These are phyloP conservation scores for Rosa multiflora DNA, from an alignment of 306 rosid genomes.

Conservation along the genomic window DNA sequence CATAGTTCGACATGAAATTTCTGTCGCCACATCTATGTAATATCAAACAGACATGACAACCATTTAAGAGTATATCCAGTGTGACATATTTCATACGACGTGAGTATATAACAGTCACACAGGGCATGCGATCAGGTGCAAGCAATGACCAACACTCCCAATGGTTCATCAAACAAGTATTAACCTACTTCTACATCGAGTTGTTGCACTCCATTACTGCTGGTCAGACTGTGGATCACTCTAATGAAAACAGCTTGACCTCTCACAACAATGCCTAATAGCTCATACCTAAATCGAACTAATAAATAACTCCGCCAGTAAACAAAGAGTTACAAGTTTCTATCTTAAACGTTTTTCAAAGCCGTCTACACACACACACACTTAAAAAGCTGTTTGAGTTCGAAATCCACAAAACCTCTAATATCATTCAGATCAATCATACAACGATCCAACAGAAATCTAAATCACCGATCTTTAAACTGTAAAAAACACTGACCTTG, in stretches of 20 bases:
- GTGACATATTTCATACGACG: background rate
- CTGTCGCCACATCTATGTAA: background rate
- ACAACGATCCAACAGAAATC: background rate
- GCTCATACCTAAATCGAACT: background rate
- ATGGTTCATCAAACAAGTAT: background rate
- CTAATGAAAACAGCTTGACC: background rate
- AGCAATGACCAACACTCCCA: background rate
- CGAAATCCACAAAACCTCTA: background rate
- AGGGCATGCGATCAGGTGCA: background rate
- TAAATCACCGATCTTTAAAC: background rate
- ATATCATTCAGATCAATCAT: constrained; percentile 1
- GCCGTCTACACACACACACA: background rate
- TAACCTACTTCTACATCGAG: background rate
- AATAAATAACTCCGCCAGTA: background rate
- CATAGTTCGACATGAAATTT: background rate
- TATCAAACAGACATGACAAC: background rate
- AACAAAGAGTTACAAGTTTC: background rate
- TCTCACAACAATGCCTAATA: background rate
- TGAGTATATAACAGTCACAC: background rate
- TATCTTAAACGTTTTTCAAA: background rate
- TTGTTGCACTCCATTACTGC: background rate
- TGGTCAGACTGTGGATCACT: background rate
- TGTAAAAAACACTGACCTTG: constrained; percentile 37
- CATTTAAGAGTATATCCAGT: background rate
- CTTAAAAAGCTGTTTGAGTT: background rate